These are phyloP conservation scores for Isochrysis galbana DNA, from an alignment of 78 protist species.

Conservation along the genomic window DNA sequence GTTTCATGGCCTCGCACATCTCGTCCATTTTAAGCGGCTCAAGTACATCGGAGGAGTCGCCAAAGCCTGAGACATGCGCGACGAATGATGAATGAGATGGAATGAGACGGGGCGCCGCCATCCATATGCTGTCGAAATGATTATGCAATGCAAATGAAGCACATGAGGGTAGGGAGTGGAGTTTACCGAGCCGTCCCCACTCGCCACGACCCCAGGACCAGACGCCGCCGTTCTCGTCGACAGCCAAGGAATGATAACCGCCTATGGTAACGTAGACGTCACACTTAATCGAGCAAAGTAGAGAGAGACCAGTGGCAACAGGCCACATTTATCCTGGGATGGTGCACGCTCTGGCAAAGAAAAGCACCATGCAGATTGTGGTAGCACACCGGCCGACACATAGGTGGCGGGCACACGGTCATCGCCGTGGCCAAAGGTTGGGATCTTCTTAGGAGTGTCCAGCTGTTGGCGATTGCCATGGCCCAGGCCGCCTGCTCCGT, in stretches of 20 bases:
- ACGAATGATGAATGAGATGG: too few species aligned
- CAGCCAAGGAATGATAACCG: neutral
- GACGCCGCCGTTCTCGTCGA: neutral
- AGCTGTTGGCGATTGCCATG: neutral
- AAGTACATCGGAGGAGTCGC: neutral
- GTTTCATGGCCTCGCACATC: neutral
- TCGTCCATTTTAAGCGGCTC: neutral
- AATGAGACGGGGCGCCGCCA: too few species aligned
- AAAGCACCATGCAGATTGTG: too few species aligned
- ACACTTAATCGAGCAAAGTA: too few species aligned
- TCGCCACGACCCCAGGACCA: neutral
- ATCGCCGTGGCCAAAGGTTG: neutral
- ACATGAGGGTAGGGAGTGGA: too few species aligned
- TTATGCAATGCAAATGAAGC: too few species aligned
- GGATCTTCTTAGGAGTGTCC: neutral
- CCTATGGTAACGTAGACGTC: neutral
- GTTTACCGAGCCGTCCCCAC: conserved; percentile 26
- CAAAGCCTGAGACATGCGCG: too few species aligned
- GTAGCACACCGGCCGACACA: too few species aligned
- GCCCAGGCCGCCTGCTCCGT: neutral
- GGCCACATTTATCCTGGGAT: too few species aligned
- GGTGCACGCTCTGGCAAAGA: too few species aligned
- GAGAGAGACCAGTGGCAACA: too few species aligned
- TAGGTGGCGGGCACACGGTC: neutral
- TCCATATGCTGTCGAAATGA: too few species aligned